A percentile compares a stretch with the other conserved stretches of the same genome.
Evolutionary conservation across 1,284 basidiomycete genomes (phyloP).

Genomic region (Chalciporus sp.): DNA sequence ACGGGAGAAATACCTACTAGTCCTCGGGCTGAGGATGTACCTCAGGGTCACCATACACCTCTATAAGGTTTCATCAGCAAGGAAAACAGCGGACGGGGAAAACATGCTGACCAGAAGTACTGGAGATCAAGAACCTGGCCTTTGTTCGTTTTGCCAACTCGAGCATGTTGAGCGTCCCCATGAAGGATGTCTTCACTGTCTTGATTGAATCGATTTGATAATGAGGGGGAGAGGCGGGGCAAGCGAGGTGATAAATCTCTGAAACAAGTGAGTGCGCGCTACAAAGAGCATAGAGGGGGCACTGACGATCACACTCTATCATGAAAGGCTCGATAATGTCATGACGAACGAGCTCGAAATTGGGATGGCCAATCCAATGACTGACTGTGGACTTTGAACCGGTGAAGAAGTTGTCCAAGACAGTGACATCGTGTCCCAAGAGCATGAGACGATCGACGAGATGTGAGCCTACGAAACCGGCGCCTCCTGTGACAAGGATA

Average conservation of each 20-base stretch:
- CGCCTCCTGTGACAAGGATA: conserved; percentile 92
- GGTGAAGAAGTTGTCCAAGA: conserved; percentile 98
- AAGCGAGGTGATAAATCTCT: conserved; percentile 98
- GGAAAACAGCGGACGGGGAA: background rate
- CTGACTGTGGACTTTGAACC: conserved; percentile 93
- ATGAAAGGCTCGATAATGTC: conserved; percentile 96
- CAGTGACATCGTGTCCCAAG: conserved; percentile 96
- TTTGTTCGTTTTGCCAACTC: conserved; percentile 98
- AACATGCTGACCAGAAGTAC: conserved; percentile 74
- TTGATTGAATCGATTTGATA: conserved; percentile 96
- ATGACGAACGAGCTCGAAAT: conserved; percentile 97
- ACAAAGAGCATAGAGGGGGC: background rate
- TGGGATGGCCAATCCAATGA: conserved; percentile 96
- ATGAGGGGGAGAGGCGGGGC: conserved; percentile 93
- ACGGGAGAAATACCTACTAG: conserved; percentile 60
- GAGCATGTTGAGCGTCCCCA: conserved; percentile 97
- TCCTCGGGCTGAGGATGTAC: conserved; percentile 96
- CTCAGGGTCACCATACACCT: conserved; percentile 97
- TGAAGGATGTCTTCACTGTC: conserved; percentile 97
- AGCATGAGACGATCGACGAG: conserved; percentile 97
- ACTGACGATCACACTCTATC: conserved; percentile 94
- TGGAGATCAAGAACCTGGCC: conserved; percentile 93
- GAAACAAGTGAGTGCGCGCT: background rate
- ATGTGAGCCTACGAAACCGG: conserved; percentile 97
- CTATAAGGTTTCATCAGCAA: conserved; percentile 43